These are phyloP conservation scores for barley (Hordeum vulgare) DNA, from an alignment of 176 grass and related monocot species.

Conservation along the genomic window DNA sequence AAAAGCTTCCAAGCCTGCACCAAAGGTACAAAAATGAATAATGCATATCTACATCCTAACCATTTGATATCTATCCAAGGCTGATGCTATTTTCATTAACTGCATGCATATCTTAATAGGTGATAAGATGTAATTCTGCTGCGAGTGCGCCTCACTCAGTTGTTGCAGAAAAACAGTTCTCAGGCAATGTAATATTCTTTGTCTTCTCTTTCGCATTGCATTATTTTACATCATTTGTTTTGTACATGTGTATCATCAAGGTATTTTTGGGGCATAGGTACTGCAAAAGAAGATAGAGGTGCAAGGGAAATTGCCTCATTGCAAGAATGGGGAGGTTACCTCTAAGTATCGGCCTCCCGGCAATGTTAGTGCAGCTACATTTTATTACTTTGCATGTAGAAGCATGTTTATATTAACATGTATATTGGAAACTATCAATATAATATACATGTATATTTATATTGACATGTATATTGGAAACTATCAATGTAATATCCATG, in stretches of 20 bases:
- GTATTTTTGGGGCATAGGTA: background rate
- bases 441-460: no score
- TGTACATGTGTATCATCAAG: background rate
- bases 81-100: background rate
- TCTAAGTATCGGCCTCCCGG: background rate
- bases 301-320: background rate
- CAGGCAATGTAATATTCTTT: background rate
- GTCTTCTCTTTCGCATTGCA: background rate
- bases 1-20: background rate
- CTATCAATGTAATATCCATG: no score
- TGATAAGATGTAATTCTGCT: background rate
- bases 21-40: background rate
- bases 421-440: no score
- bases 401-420: background rate
- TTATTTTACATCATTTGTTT: background rate
- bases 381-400: background rate
- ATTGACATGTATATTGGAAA: no score
- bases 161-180: conserved; percentile 12
- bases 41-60: background rate
- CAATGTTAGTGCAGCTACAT: background rate
- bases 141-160: background rate
- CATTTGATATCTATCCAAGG: background rate
- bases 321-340: conserved; percentile 13
- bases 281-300: background rate
- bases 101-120: background rate